phyloP scores from a whole-genome alignment of 805 yeast genomes.

The Suhomyces tanzawaensis region DNA sequence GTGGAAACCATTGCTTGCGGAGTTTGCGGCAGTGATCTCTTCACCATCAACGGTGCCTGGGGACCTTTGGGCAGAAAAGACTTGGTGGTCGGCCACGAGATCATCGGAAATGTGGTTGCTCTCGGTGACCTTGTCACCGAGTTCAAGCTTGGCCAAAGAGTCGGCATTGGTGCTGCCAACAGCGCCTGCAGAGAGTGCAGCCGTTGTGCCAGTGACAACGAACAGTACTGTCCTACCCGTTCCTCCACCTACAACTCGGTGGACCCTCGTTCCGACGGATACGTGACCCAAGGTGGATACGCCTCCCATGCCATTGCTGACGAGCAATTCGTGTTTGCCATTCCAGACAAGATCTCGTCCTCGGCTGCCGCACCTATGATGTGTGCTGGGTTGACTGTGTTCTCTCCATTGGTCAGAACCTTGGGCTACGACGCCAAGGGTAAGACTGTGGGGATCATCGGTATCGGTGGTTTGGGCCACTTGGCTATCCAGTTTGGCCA shows the following conservation, averaged over 20 bases:
- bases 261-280: slow-evolving; percentile 31
- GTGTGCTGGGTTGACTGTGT: slow-evolving; percentile 58
- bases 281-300: slow-evolving; percentile 46
- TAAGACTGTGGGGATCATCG: slow-evolving; percentile 55
- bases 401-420: slow-evolving; percentile 50
- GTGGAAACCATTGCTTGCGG: slow-evolving; percentile 62
- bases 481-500: slow-evolving; percentile 58
- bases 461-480: slow-evolving; percentile 70
- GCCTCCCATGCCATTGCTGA: slow-evolving; percentile 46
- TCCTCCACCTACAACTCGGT: slow-evolving; percentile 50
- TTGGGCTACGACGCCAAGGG: slow-evolving; percentile 28
- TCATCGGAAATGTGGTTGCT: slow-evolving; percentile 56
- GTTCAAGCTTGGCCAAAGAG: slow-evolving; percentile 66
- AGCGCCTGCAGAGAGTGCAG: slow-evolving; percentile 60
- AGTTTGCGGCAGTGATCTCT: slow-evolving; percentile 60
- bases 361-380: slow-evolving; percentile 50
- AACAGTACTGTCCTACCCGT: slow-evolving; percentile 49
- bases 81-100: slow-evolving; percentile 60
- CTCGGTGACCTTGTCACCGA: slow-evolving; percentile 54
- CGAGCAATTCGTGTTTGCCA: slow-evolving; percentile 44
- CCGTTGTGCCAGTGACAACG: slow-evolving; percentile 42
- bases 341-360: slow-evolving; percentile 46
- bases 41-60: slow-evolving; percentile 54
- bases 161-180: slow-evolving; percentile 75
- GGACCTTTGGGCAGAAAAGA: slow-evolving; percentile 34